A percentile compares a stretch with the other conserved stretches of the same genome.
phyloP scores from a whole-genome alignment of 2,329 filamentous ascomycete species.

The Aspergillus nomiae region DNA sequence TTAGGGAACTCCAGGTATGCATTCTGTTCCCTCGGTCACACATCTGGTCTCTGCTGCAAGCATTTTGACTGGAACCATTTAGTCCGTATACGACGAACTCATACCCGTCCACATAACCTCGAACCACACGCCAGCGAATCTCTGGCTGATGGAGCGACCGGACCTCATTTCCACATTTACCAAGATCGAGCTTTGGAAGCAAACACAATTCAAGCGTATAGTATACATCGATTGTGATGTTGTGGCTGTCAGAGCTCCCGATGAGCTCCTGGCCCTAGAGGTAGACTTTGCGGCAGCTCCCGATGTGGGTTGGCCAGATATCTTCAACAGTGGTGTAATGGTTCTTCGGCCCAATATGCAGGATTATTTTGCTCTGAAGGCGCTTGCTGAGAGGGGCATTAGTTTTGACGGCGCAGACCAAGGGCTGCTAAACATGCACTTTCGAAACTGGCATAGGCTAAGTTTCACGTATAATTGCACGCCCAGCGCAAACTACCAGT shows the following conservation, averaged over 20 bases:
- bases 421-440: slow-evolving; percentile 93
- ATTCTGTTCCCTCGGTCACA: slow-evolving; percentile 6
- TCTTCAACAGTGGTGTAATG: slow-evolving; percentile 98
- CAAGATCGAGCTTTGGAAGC: slow-evolving; percentile 93
- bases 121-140: slow-evolving; percentile 76
- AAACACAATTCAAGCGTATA: slow-evolving; percentile 85
- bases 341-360: slow-evolving; percentile 81
- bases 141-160: slow-evolving; percentile 86
- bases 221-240: slow-evolving; percentile 95
- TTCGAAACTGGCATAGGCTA: slow-evolving; percentile 79
- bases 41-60: not conserved
- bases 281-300: slow-evolving; percentile 72
- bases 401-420: slow-evolving; percentile 98
- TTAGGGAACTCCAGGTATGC: slow-evolving; percentile 74
- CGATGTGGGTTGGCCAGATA: slow-evolving; percentile 96
- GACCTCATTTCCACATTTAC: slow-evolving; percentile 94
- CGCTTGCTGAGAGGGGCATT: slow-evolving; percentile 80
- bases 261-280: slow-evolving; percentile 79
- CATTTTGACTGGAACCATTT: slow-evolving; percentile 24
- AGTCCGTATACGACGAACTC: slow-evolving; percentile 85
- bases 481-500: slow-evolving; percentile 95
- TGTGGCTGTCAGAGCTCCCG: slow-evolving; percentile 84
- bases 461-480: slow-evolving; percentile 98
- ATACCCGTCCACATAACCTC: slow-evolving; percentile 79
- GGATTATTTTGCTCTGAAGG: slow-evolving; percentile 82